Base-by-base conservation (phyloP, 202 grass and related monocot species). In the Setaria italica region DNA sequence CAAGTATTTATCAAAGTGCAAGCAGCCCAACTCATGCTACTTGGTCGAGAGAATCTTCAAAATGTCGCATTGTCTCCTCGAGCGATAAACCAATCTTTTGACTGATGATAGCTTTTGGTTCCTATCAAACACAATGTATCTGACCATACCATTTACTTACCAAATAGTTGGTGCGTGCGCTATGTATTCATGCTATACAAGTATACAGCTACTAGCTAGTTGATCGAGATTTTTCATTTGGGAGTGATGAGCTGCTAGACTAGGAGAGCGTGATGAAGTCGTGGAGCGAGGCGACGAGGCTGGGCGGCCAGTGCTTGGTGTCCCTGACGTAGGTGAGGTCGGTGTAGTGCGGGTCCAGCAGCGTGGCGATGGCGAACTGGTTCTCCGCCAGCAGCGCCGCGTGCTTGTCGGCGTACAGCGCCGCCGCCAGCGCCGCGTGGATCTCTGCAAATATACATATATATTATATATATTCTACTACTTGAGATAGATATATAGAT, bases 241-340 rank as follows among this genome's bases (percentile, higher is more conserved):
- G 55, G 19, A 57, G 19, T 3, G 17, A n/a, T 54, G 42, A 37
- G 43, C 43, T 11, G 10, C 9, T 47, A 10, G 92, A 88, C 16
- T 86, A 97, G 15, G 95, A 93, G 54, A 97, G 92, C 0, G 95
- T 94, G 67, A 97, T 93, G 84, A 97, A 98, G 71, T 98, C 72
- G 84, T 81, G 81, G 76, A 95, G 82, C 32, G 96, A 94, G 49
- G 79, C 71, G 73, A 98, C 82, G 74, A 95, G 91, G 82, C 90
- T 98, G 45, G 96, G 96, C n/a, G 95, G 93, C 95, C 95, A 98
- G 78, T 95, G 95, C 86, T 98, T 98, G 70, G 93, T 94, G 82
- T 94, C 91, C 87, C 88, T 80, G 37, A 98, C 95, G 80, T 95
- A 98, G 34, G 95, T 90, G 33, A 94, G 88, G 89, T 98, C 96